A percentile compares a stretch with the other conserved stretches of the same genome.
Evolutionary conservation across 371 early-diverging fungal genomes (phyloP).

Genomic region (Lichtheimia corymbifera): DNA sequence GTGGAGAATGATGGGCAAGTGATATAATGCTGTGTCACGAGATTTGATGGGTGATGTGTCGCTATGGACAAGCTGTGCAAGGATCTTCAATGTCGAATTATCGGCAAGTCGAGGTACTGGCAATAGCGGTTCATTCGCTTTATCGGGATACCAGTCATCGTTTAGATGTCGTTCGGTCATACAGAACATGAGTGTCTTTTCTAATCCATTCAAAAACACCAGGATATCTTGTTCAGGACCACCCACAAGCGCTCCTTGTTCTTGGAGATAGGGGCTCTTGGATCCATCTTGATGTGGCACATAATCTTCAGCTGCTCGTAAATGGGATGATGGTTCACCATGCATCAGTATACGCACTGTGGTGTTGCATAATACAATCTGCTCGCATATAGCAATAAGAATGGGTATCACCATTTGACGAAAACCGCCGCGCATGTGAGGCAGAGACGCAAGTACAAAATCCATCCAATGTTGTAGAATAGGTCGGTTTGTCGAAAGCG

Average conservation of each 20-base stretch:
- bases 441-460: slow-evolving; percentile 65
- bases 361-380: slow-evolving; percentile 53
- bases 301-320: background rate
- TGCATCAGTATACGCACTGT: slow-evolving; percentile 34
- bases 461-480: slow-evolving; percentile 81
- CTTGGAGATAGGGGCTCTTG: slow-evolving; percentile 15
- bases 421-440: slow-evolving; percentile 64
- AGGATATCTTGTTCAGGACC: slow-evolving; percentile 57
- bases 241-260: slow-evolving; percentile 20
- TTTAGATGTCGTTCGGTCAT: slow-evolving; percentile 46
- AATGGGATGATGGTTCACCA: slow-evolving; percentile 19
- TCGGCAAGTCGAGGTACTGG: slow-evolving; percentile 24
- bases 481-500: slow-evolving; percentile 57
- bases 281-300: background rate
- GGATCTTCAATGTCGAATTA: slow-evolving; percentile 28
- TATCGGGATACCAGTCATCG: slow-evolving; percentile 41
- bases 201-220: slow-evolving; percentile 63
- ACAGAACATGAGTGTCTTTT: slow-evolving; percentile 64
- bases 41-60: slow-evolving; percentile 22
- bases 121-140: slow-evolving; percentile 3
- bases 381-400: slow-evolving; percentile 64
- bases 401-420: slow-evolving; percentile 62
- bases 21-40: slow-evolving; percentile 51
- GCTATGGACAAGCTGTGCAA: slow-evolving; percentile 33
- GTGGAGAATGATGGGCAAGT: slow-evolving; percentile 56